These are phyloP conservation scores for Aspergillus campestris DNA, from an alignment of 495 filamentous ascomycete species.

Conservation along the genomic window DNA sequence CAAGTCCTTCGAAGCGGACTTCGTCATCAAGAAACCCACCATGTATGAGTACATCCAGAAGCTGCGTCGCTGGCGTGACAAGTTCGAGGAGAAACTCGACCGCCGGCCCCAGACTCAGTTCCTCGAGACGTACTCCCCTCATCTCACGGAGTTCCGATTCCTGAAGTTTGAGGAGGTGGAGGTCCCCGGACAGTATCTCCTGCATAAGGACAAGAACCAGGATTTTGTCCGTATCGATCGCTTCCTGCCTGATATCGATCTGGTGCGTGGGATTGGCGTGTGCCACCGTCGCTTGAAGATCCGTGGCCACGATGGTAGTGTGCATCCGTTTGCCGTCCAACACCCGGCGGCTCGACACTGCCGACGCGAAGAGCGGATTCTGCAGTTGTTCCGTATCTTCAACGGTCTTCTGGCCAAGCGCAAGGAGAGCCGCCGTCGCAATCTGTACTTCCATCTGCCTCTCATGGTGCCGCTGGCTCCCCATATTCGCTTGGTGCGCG, in stretches of 20 bases:
- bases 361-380: constrained; percentile 84
- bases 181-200: constrained; percentile 91
- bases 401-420: constrained; percentile 82
- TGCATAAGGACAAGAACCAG: constrained; percentile 96
- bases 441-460: constrained; percentile 91
- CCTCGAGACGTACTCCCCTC: constrained; percentile 74
- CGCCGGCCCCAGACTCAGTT: constrained; percentile 60
- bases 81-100: constrained; percentile 96
- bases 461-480: constrained; percentile 91
- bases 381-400: constrained; percentile 97
- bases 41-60: constrained; percentile 98
- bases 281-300: constrained; percentile 92
- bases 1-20: constrained; percentile 90
- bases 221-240: constrained; percentile 96
- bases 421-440: constrained; percentile 88
- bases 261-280: constrained; percentile 77
- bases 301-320: constrained; percentile 92
- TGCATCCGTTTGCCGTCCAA: constrained; percentile 92
- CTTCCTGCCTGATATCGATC: constrained; percentile 88
- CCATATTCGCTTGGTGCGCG: constrained; percentile 85
- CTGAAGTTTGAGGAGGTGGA: constrained; percentile 98
- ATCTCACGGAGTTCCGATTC: constrained; percentile 93
- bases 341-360: constrained; percentile 88
- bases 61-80: constrained; percentile 89
- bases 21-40: constrained; percentile 85